Evolutionary conservation across 768 basidiomycete genomes (phyloP).

Genomic region (Collybiopsis confluens): DNA sequence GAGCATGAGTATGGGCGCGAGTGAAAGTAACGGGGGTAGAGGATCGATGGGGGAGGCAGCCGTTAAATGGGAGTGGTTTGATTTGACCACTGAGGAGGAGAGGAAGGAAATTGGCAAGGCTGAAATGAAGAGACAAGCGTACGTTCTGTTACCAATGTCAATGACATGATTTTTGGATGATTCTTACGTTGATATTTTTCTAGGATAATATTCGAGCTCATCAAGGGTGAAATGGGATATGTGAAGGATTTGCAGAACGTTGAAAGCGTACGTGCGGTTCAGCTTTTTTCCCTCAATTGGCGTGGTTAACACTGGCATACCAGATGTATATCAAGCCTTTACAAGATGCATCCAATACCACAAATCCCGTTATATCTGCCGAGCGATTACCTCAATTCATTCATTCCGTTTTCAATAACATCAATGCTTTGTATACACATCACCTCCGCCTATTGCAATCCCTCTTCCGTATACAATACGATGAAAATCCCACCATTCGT

Average conservation of each 20-base stretch:
- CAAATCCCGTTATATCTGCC: conserved; percentile 74
- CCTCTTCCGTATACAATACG: conserved; percentile 82
- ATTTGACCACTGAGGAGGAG: conserved; percentile 70
- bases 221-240: conserved; percentile 94
- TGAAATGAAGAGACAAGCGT: conserved; percentile 84
- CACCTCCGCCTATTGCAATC: conserved; percentile 74
- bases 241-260: conserved; percentile 90
- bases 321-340: conserved; percentile 85
- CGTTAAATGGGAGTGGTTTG: conserved; percentile 87
- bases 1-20: conserved; percentile 71
- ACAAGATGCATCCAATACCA: conserved; percentile 63
- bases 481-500: conserved; percentile 77
- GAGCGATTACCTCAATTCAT: conserved; percentile 75
- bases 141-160: conserved; percentile 23
- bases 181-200: not conserved
- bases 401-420: conserved; percentile 87
- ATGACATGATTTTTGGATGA: too few relatives aligned
- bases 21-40: not conserved
- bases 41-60: conserved; percentile 32
- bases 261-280: conserved; percentile 49
- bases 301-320: conserved; percentile 7
- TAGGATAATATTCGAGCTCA: conserved; percentile 90
- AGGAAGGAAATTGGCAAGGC: conserved; percentile 60
- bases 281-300: not conserved
- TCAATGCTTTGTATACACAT: conserved; percentile 67